Evolutionary conservation across 495 filamentous ascomycete genomes (phyloP), one percentile per base, ranked within the genome.

Genomic region (Ramalina intermedia): DNA sequence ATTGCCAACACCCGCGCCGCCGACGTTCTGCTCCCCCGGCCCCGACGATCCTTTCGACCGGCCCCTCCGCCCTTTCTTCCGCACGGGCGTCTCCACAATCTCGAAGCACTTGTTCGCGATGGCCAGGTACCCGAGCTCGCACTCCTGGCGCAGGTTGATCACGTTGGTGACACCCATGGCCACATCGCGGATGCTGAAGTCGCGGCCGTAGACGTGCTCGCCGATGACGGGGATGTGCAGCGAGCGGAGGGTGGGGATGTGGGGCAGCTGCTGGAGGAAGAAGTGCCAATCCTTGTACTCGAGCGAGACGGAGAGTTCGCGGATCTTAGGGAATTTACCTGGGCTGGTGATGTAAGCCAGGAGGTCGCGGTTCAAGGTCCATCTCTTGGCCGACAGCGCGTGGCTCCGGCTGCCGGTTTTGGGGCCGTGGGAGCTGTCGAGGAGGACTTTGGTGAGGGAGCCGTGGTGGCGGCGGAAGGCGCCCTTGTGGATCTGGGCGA

Each of bases 221-320:
- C 73, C 66, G 27, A 95, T 80, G 56, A 81, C 73, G 2, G 85
- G 78, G 23, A 96, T 76, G 57, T 95, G 81, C 5, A 95, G 70
- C 1, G 85, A 81, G 3, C 80, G 80, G 26, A 96, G 74, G 47
- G 84, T 78, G 2, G 81, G 72, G 46, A 94, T 71, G 27, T 79
- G 72, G 2, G 86, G 87, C 16, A 96, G 75, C 46, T 81, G 72
- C 55, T 87, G 87, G 5, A 96, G 74, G 69, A 96, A 87, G 53
- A 75, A 82, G 68, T 96, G 90, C 88, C 89, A 96, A 57, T 94
- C 85, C 50, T 75, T 82, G 61, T 82, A 87, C 48, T 87, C 78
- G 43, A 95, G 72, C 3, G 78, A 75, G 56, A 88, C 79, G 4
- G 82, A 81, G 11, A 95, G 65, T 59, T 95, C 88, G 40, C 73